Conservation (phyloP, 2,329 filamentous ascomycete species). For the Furcasterigmium furcatum region DNA sequence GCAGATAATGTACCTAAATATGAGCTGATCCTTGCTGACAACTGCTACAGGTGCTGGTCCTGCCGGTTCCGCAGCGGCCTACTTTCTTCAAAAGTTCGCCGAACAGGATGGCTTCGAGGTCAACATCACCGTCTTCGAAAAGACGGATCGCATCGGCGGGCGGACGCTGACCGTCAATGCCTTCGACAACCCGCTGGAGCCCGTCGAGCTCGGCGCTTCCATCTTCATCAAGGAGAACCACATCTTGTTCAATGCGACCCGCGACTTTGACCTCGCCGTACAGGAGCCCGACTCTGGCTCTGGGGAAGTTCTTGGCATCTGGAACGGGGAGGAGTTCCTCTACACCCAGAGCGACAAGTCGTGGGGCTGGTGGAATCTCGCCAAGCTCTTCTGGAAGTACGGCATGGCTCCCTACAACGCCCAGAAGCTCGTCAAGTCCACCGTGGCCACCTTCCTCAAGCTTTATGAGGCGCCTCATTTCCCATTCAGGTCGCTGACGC, state of each 20-base stretch:
- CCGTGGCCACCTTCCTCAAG: constrained; percentile 69
- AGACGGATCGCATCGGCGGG: constrained; percentile 73
- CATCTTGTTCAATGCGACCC: constrained; percentile 73
- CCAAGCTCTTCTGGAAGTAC: constrained; percentile 81
- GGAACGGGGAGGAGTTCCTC: constrained; percentile 77
- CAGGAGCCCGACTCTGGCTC: constrained; percentile 39
- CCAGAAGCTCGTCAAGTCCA: constrained; percentile 67
- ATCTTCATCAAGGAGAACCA: constrained; percentile 87
- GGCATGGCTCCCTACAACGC: constrained; percentile 74
- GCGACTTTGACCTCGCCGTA: constrained; percentile 66
- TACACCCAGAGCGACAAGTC: constrained; percentile 58
- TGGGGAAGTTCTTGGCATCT: constrained; percentile 68
- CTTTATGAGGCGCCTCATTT: constrained; percentile 82
- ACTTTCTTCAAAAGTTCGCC: constrained; percentile 73
- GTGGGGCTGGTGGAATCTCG: constrained; percentile 75
- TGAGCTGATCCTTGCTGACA: too few species aligned
- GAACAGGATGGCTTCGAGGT: constrained; percentile 54
- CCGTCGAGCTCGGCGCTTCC: constrained; percentile 84
- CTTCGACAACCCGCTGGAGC: constrained; percentile 62
- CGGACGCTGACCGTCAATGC: constrained; percentile 81
- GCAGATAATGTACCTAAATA: too few species aligned
- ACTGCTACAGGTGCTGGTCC: constrained; percentile 72
- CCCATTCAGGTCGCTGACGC: constrained; percentile 75
- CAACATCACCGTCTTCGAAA: constrained; percentile 88
- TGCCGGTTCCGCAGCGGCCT: constrained; percentile 82